Evolutionary conservation across 2,329 filamentous ascomycete genomes (phyloP).

Genomic region (Ophiostoma ulmi): DNA sequence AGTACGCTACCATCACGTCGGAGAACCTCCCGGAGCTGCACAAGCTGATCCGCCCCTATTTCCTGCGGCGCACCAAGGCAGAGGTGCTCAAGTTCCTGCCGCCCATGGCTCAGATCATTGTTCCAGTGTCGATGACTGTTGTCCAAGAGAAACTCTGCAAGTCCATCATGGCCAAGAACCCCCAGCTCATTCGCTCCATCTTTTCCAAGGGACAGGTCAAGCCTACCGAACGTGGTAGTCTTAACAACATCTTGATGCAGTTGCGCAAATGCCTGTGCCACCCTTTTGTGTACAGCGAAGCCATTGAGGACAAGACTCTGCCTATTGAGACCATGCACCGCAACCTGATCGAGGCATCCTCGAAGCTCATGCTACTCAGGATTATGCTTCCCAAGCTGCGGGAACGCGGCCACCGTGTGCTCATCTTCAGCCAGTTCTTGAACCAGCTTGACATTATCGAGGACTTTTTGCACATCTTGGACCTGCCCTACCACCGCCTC

Average conservation of each 20-base stretch:
- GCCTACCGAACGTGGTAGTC: slow-evolving; percentile 65
- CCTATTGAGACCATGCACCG: slow-evolving; percentile 60
- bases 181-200: slow-evolving; percentile 80
- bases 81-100: slow-evolving; percentile 88
- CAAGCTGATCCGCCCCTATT: slow-evolving; percentile 69
- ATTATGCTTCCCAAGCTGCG: slow-evolving; percentile 82
- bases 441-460: slow-evolving; percentile 84
- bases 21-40: slow-evolving; percentile 80
- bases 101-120: slow-evolving; percentile 87
- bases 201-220: slow-evolving; percentile 66
- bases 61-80: slow-evolving; percentile 73
- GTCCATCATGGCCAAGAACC: slow-evolving; percentile 86
- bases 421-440: slow-evolving; percentile 95
- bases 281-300: slow-evolving; percentile 86
- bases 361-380: slow-evolving; percentile 79
- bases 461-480: slow-evolving; percentile 77
- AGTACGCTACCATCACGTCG: slow-evolving; percentile 72
- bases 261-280: slow-evolving; percentile 92
- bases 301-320: slow-evolving; percentile 76
- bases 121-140: slow-evolving; percentile 91
- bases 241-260: slow-evolving; percentile 95
- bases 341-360: slow-evolving; percentile 85
- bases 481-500: slow-evolving; percentile 68
- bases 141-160: slow-evolving; percentile 93
- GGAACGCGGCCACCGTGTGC: slow-evolving; percentile 78